Evolutionary conservation across 129 eudicot species (phyloP), one percentile per base, ranked within the genome.

Genomic region (Pulicaria dysenterica): DNA sequence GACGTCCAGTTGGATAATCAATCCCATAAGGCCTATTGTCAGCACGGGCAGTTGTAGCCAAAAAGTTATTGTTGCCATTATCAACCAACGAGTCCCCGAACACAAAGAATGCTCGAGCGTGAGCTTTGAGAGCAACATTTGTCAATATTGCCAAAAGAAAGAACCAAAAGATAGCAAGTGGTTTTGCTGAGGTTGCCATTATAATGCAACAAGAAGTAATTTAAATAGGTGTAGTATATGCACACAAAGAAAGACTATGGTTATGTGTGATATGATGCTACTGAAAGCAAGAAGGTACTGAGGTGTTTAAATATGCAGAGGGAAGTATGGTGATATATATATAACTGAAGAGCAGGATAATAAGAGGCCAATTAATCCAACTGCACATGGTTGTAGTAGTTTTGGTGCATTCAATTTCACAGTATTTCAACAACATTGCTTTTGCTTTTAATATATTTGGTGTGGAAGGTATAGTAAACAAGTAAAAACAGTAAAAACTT

Each of bases 41-140:
- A 8, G 85, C 85, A 9, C 85, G 85, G 1, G 85, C 85, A 9
- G 70, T 57, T 44, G 85, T 81, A 6, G 73, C 41, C 75, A 81
- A 81, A 72, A 6, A 81, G 45, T 81, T 81, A 59, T 81, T 81
- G 67, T 81, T 81, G 64, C 85, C 85, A 8, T 76, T 70, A 62
- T 81, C 85, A 4, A 81, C 85, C 17, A 81, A 34, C 5, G 85
- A 81, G 79, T 81, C 85, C 8, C 85, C 85, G 10, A 81, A 81
- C 82, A 81, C 85, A 1, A 77, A 81, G 76, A 81, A 81, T 2
- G 85, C 79, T 71, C 82, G 77, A 44, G 82, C 73, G 71, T 78
- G 19, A 0, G 66, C 77, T 63, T 60, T 11, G 15, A 60, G 76
- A 60, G 70, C 76, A 60, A 8, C 41, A 19, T 53, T 72, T 4